These are phyloP conservation scores for Botrytis fabae DNA, from an alignment of 2,329 filamentous ascomycete species.

Conservation along the genomic window DNA sequence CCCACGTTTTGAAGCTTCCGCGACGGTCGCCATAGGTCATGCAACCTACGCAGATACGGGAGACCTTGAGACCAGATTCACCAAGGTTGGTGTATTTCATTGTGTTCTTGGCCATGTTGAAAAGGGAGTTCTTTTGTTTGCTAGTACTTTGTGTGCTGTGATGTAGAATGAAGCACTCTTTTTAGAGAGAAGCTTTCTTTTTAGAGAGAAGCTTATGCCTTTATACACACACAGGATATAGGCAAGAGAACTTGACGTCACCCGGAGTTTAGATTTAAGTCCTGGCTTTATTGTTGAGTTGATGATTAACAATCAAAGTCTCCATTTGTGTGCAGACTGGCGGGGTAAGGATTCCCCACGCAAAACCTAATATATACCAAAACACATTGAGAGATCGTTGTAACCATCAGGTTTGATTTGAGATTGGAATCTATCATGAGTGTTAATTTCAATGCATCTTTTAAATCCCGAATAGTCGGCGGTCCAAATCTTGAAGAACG, in stretches of 20 bases:
- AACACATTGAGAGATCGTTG: background rate
- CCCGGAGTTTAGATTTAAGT: constrained; percentile 9
- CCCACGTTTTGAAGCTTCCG: constrained; percentile 18
- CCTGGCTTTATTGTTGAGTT: background rate
- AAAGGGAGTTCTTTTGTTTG: background rate
- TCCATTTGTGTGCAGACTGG: background rate
- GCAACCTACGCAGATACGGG: constrained; percentile 51
- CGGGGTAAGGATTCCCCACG: background rate
- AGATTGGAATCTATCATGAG: accelerated
- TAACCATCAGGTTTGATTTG: background rate
- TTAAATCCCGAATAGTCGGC: background rate
- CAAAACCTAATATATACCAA: background rate
- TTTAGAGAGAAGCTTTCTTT: background rate
- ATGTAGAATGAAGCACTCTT: background rate
- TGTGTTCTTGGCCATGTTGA: background rate
- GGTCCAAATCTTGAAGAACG: background rate
- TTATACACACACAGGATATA: background rate
- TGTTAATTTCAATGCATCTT: background rate
- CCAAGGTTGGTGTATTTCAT: constrained; percentile 41
- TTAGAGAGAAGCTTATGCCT: background rate
- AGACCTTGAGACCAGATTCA: constrained; percentile 53
- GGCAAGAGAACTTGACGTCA: background rate
- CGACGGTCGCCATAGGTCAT: constrained; percentile 50
- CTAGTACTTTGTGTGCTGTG: background rate
- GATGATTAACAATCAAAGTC: background rate